Base-by-base conservation (phyloP, 2,329 filamentous ascomycete genomes). In the Tolypocladium capitatum region DNA sequence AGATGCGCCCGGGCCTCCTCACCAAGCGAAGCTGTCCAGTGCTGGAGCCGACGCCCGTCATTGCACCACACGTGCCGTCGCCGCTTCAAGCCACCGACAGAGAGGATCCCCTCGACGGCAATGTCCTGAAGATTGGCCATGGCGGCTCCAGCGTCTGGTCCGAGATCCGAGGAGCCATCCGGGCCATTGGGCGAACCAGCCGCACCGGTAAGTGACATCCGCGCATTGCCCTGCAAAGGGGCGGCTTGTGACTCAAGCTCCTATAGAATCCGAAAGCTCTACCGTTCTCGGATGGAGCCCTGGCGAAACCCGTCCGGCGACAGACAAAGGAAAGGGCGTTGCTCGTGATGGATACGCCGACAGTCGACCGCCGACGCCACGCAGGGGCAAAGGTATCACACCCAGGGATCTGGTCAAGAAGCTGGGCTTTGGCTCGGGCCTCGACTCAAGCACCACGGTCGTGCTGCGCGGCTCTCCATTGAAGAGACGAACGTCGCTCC, bases 91-190 rank as follows among this genome's bases (percentile, higher is more conserved):
- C 47, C 4, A 43, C 45, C 2, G 52, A 45, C 8, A 49, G 14
- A 20, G 55, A 52, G 5, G 45, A 46, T 16, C 28, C 50, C 11
- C 44, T 45, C 9, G 48, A 44, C 6, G 47, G 49, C 5, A 50
- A 52, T 35, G 47, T 40, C 1, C 30, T 56, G 21, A 64, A 56
- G 44, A 48, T 58, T n/a, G 58, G 56, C 32, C 56, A 54, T 20
- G 56, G 54, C 7, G 55, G 59, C 32, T 59, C 62, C 11, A 61
- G 53, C 32, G 61, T 64, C 5, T 65, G 64, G 61, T 60, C 59
- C 7, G 64, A 66, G 33, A 60, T 67, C 24, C 58, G 62, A 4
- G 57, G 57, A 14, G 64, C 60, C 20, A 58, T 67, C 46, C 62
- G 53, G 38, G 62, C 57, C 2, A 60, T 67, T 24, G 56, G 60